phyloP scores from a whole-genome alignment of 305 asterid species.

The Solanum hybrid region DNA sequence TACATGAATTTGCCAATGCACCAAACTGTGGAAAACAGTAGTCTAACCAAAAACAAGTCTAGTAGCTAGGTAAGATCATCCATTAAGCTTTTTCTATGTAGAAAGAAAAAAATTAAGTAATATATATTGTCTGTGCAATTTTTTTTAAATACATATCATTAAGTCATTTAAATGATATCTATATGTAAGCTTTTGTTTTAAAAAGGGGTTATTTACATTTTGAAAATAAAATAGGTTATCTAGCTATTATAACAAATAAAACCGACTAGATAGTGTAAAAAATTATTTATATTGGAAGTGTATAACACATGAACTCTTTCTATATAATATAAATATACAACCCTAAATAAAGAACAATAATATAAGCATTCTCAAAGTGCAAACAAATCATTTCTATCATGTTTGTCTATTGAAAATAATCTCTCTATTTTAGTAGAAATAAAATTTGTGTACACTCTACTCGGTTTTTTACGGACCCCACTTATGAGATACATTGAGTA shows the following conservation, averaged over 20 bases:
- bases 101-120: not conserved
- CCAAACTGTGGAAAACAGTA: constrained; percentile 29
- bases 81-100: not conserved
- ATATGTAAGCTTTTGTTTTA: not conserved
- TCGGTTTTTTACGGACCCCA: rapidly evolving
- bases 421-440: too few relatives aligned
- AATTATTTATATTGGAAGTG: not conserved
- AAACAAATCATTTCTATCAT: not conserved
- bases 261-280: not conserved
- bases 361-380: not conserved
- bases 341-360: not conserved
- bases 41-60: constrained; percentile 12
- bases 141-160: not conserved
- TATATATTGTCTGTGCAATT: not conserved
- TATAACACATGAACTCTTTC: not conserved
- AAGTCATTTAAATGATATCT: not conserved
- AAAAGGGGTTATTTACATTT: not conserved
- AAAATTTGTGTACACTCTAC: too few relatives aligned
- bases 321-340: not conserved
- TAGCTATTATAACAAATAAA: not conserved
- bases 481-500: not conserved
- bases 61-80: not conserved
- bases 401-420: too few relatives aligned
- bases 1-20: constrained; percentile 24
- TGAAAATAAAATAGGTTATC: not conserved